Conservation (phyloP, 2,329 filamentous ascomycete genomes). For the Nothopassalora personata region DNA sequence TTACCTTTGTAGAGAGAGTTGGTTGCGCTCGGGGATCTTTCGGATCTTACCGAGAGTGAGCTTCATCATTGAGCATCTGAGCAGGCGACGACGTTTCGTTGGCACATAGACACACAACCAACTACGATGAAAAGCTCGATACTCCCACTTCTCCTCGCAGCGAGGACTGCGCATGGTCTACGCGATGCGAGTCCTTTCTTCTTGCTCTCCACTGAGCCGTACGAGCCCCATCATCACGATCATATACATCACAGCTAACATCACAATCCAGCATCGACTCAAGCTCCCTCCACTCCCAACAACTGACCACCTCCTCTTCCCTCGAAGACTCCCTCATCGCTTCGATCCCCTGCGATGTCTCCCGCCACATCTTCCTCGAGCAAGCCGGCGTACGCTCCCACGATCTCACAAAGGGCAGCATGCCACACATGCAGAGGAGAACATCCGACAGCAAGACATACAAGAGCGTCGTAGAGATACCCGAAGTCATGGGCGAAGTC, state of each 20-base stretch:
- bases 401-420: constrained; percentile 54
- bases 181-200: constrained; percentile 59
- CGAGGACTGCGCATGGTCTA: constrained; percentile 59
- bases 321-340: constrained; percentile 32
- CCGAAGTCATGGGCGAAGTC: constrained; percentile 49
- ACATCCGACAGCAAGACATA: constrained; percentile 36
- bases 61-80: not conserved
- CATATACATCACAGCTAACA: constrained; percentile 18
- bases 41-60: not conserved
- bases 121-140: constrained; percentile 23
- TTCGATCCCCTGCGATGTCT: constrained; percentile 40
- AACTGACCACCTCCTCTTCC: constrained; percentile 25
- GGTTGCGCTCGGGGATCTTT: not conserved
- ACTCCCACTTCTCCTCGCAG: constrained; percentile 22
- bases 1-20: not conserved
- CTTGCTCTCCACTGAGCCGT: constrained; percentile 79
- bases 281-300: constrained; percentile 17
- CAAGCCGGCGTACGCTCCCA: constrained; percentile 68
- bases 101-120: not conserved
- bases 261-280: constrained; percentile 11
- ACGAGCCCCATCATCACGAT: constrained; percentile 36
- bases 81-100: constrained; percentile 1
- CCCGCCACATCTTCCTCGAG: constrained; percentile 66
- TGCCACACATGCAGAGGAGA: constrained; percentile 49
- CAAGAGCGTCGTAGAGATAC: constrained; percentile 38